phyloP scores from a whole-genome alignment of 495 filamentous ascomycete species.

The Darksidea phi region DNA sequence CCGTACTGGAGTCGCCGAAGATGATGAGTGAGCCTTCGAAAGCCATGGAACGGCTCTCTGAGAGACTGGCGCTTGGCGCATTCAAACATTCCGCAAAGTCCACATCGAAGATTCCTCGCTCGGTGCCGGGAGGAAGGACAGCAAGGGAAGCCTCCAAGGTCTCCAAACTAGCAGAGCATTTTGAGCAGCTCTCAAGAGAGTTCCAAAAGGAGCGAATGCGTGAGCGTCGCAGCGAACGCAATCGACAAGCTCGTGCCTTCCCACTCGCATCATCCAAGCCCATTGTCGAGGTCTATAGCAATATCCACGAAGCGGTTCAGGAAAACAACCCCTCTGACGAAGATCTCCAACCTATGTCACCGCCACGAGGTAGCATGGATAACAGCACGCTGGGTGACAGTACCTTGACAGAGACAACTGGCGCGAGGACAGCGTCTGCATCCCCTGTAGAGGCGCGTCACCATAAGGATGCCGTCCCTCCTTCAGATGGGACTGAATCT shows the following conservation, averaged over 20 bases:
- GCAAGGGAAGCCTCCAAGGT: constrained; percentile 68
- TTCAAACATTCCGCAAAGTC: constrained; percentile 49
- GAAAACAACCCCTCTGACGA: constrained; percentile 77
- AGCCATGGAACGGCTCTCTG: constrained; percentile 37
- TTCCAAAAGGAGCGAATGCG: constrained; percentile 92
- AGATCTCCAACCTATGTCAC: constrained; percentile 41
- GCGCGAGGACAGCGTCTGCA: constrained; percentile 20
- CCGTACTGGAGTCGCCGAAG: constrained; percentile 17
- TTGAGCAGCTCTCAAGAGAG: constrained; percentile 92
- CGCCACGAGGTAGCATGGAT: constrained; percentile 40
- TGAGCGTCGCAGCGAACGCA: constrained; percentile 79
- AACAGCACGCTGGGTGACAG: constrained; percentile 37
- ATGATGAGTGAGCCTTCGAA: constrained; percentile 25
- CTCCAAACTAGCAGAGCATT: constrained; percentile 85
- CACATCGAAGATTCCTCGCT: constrained; percentile 81
- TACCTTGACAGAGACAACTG: constrained; percentile 33
- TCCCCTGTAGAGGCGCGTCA: constrained; percentile 33
- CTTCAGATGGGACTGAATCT: constrained; percentile 50
- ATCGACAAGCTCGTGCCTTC: constrained; percentile 75
- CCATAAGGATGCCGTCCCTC: constrained; percentile 31
- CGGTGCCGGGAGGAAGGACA: constrained; percentile 57
- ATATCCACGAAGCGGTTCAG: constrained; percentile 87
- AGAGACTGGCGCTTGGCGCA: constrained; percentile 48
- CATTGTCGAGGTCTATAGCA: constrained; percentile 91
- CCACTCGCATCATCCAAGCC: constrained; percentile 91